Evolutionary conservation across 2,329 filamentous ascomycete genomes (phyloP), one percentile per base, ranked within the genome.

Genomic region (Daldinia eschscholtzii): DNA sequence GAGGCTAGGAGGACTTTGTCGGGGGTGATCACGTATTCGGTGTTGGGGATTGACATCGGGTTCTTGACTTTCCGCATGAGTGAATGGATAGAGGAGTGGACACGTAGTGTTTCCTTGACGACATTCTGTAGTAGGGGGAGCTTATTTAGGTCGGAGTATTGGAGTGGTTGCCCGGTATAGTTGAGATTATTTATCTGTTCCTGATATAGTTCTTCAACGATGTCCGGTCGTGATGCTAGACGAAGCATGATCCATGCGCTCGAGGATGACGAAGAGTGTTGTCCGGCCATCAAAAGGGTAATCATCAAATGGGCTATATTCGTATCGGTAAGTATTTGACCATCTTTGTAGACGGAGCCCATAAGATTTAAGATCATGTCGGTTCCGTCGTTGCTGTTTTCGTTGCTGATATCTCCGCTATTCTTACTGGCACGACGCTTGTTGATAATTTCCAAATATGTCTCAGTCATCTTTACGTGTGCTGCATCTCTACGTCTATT

Each of bases 261-360:
- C n/a, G 91, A 91, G 0, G 92, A 90, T 4, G 92, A 91, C 0
- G 92, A 94, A 1, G 91, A 92, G 81, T 95, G 92, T 77, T 96
- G 92, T 57, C 92, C 92, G 10, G 90, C 92, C 92, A 96, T 94
- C 58, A 95, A 86, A 15, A 95, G 85, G 0, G 92, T 92, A 76
- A 95, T 95, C 92, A 95, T 94, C 85, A 95, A 92, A 80, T 93
- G 90, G 0, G 92, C 92, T 58, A 95, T 88, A 18, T 77, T 95
- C 92, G 72, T 89, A 77, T 95, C 92, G 0, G 92, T 89, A 0
- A 94, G 81, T 0, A 84, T 81, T 10, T 82, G 85, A 53, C 92
- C 92, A 73, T 92, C 85, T 81, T 94, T 94, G 86, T 95, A 95
- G 10, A 81, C 85, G 78, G 90, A 91, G 72, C 85, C 84, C 91